Evolutionary conservation across 805 yeast species (phyloP).

Genomic region (Hanseniaspora opuntiae): DNA sequence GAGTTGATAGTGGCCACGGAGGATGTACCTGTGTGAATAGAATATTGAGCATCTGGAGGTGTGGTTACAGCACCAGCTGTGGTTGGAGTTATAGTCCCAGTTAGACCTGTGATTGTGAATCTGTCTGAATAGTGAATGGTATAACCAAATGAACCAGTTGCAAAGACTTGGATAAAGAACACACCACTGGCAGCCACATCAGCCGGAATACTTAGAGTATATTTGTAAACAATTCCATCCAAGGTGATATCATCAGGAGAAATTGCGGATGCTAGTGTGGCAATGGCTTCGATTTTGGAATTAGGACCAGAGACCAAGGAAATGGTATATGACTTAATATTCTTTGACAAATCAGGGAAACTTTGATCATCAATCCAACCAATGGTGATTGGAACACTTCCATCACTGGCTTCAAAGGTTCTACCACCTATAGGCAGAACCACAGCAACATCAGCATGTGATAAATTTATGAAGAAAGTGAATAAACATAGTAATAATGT

Average conservation of each 20-base stretch:
- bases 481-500: background rate
- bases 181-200: constrained; percentile 44
- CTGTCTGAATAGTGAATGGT: constrained; percentile 56
- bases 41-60: constrained; percentile 27
- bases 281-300: constrained; percentile 31
- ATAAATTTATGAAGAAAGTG: background rate
- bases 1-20: constrained; percentile 6
- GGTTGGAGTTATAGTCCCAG: constrained; percentile 40
- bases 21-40: constrained; percentile 14
- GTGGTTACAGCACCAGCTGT: constrained; percentile 29
- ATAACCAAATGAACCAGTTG: constrained; percentile 31
- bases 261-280: constrained; percentile 22
- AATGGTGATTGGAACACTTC: constrained; percentile 19
- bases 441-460: constrained; percentile 9
- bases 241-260: constrained; percentile 23
- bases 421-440: constrained; percentile 12
- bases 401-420: constrained; percentile 16
- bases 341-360: constrained; percentile 33
- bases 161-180: constrained; percentile 58
- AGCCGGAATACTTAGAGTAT: constrained; percentile 32
- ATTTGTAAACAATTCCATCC: constrained; percentile 18
- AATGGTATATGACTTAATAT: constrained; percentile 35
- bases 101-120: constrained; percentile 57
- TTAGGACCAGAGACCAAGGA: constrained; percentile 58
- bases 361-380: constrained; percentile 46